These are phyloP conservation scores for Domatiomyces globalis DNA, from an alignment of 2,329 filamentous ascomycete genomes.

Conservation along the genomic window DNA sequence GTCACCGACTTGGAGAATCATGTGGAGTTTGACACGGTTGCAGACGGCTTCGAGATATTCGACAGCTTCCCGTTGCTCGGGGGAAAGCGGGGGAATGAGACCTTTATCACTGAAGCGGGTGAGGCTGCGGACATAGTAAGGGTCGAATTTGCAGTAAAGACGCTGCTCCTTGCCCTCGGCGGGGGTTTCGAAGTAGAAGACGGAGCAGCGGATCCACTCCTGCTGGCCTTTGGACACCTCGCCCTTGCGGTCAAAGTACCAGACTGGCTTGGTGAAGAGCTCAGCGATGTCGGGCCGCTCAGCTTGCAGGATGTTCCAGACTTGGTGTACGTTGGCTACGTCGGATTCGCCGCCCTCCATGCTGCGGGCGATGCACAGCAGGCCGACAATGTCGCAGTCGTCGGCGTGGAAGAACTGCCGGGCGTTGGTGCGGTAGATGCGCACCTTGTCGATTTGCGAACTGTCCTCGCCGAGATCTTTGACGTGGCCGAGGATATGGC, in stretches of 20 bases:
- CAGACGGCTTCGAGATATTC: conserved; percentile 63
- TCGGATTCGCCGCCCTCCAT: conserved; percentile 75
- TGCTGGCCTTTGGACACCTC: conserved; percentile 63
- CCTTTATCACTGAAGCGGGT: conserved; percentile 59
- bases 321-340: conserved; percentile 60
- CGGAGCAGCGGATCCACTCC: conserved; percentile 55
- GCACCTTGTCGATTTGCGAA: conserved; percentile 67
- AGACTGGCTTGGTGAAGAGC: conserved; percentile 60
- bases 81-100: conserved; percentile 56
- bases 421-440: conserved; percentile 81
- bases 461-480: conserved; percentile 77
- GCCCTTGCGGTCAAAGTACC: conserved; percentile 88
- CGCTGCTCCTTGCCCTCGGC: conserved; percentile 34
- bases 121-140: conserved; percentile 70
- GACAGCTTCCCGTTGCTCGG: conserved; percentile 54
- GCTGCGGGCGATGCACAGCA: conserved; percentile 66
- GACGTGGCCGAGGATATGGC: conserved; percentile 77
- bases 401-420: conserved; percentile 77
- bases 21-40: conserved; percentile 59
- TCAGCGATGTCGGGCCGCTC: conserved; percentile 67
- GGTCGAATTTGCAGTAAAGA: conserved; percentile 78
- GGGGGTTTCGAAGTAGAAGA: conserved; percentile 57
- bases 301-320: conserved; percentile 65
- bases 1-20: conserved; percentile 74
- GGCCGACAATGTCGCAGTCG: conserved; percentile 66